phyloP scores from a whole-genome alignment of 2,329 filamentous ascomycete species.

The Mariannaea sp. region DNA sequence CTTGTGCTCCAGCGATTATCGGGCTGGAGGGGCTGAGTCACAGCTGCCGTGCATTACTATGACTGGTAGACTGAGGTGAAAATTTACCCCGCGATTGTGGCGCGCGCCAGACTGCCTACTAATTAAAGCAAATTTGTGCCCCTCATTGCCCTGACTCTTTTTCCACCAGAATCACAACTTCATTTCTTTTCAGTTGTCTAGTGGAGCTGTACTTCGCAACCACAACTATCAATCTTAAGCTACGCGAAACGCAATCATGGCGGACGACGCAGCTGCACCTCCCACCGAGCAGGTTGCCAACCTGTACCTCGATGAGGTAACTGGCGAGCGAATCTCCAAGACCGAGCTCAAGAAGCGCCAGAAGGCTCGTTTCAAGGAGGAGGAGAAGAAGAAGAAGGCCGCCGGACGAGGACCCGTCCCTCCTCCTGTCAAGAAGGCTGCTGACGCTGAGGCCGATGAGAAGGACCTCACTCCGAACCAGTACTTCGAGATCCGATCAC shows the following conservation, averaged over 20 bases:
- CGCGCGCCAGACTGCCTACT: slow-evolving; percentile 28
- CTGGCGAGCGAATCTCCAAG: slow-evolving; percentile 86
- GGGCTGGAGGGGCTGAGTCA: slow-evolving; percentile 28
- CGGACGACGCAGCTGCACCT: slow-evolving; percentile 42
- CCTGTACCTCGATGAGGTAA: slow-evolving; percentile 88
- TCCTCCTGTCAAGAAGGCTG: slow-evolving; percentile 51
- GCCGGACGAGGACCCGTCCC: slow-evolving; percentile 73
- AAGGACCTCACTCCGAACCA: slow-evolving; percentile 63
- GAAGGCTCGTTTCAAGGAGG: slow-evolving; percentile 87
- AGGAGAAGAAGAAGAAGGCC: slow-evolving; percentile 86
- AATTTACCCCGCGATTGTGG: slow-evolving; percentile 41
- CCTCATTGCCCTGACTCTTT: slow-evolving; percentile 39
- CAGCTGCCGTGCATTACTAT: slow-evolving; percentile 4
- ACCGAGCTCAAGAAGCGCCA: slow-evolving; percentile 91
- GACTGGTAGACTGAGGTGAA: slow-evolving; percentile 26
- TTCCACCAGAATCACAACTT: slow-evolving; percentile 37
- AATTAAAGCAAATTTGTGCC: slow-evolving; percentile 34
- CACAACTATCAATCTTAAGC: slow-evolving; percentile 4
- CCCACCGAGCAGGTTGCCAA: slow-evolving; percentile 64
- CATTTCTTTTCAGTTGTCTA: slow-evolving; percentile 25
- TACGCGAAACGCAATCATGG: slow-evolving; percentile 35
- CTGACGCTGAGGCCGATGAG: slow-evolving; percentile 65
- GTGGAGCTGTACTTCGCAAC: slow-evolving; percentile 18
- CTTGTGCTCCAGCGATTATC: background rate
- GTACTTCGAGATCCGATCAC: slow-evolving; percentile 95